Evolutionary conservation across 2,329 filamentous ascomycete genomes (phyloP).

Genomic region (Teratosphaeria epicoccoides): DNA sequence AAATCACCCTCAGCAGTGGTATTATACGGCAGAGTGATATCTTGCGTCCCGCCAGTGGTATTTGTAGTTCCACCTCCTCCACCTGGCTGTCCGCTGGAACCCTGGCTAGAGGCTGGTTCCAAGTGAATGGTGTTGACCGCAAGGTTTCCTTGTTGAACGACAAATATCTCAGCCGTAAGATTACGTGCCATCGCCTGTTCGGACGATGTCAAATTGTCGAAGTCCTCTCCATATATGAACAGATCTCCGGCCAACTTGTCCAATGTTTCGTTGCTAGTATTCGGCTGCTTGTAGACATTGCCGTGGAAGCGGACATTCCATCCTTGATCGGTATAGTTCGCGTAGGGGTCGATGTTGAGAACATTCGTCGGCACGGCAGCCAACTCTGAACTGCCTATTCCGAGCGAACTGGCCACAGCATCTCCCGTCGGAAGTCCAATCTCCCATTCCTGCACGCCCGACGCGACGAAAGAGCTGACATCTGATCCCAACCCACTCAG

Average conservation of each 20-base stretch:
- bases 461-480: constrained; percentile 50
- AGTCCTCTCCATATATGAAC: constrained; percentile 50
- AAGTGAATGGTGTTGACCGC: constrained; percentile 53
- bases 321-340: constrained; percentile 63
- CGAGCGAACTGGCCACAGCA: constrained; percentile 51
- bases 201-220: constrained; percentile 47
- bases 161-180: constrained; percentile 59
- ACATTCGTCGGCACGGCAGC: constrained; percentile 57
- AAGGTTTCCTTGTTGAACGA: constrained; percentile 59
- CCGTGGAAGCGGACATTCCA: constrained; percentile 71
- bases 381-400: constrained; percentile 48
- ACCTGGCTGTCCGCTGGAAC: constrained; percentile 38
- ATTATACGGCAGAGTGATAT: constrained; percentile 51
- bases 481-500: constrained; percentile 43
- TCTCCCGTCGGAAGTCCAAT: constrained; percentile 52
- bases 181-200: constrained; percentile 62
- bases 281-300: constrained; percentile 71
- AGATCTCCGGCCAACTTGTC: constrained; percentile 61
- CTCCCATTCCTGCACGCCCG: constrained; percentile 55
- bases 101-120: constrained; percentile 47
- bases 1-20: constrained; percentile 63
- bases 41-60: constrained; percentile 50
- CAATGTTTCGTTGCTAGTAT: constrained; percentile 53
- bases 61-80: constrained; percentile 41
- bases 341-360: constrained; percentile 44